phyloP scores from a whole-genome alignment of 352 stramenopile species.

The Globisporangium radiosum region DNA sequence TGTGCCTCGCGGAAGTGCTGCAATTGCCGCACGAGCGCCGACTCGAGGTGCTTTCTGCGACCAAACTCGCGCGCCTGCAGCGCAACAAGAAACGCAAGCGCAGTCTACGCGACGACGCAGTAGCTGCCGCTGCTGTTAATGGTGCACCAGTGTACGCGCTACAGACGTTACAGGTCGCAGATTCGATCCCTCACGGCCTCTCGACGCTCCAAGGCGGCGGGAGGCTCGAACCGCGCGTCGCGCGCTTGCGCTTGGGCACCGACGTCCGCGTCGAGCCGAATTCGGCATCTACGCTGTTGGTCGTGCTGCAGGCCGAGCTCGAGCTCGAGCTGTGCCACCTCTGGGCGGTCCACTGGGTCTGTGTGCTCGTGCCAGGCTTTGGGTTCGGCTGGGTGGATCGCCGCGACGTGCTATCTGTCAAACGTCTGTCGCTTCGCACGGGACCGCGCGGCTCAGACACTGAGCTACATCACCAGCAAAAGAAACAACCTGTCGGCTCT shows the following conservation, averaged over 20 bases:
- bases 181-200: not conserved
- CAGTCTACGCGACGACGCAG: not conserved
- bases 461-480: not conserved
- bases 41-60: not conserved
- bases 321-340: not conserved
- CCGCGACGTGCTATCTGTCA: not conserved
- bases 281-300: not conserved
- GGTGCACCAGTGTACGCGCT: not conserved
- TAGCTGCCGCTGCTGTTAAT: not conserved
- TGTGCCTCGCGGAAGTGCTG: conserved; percentile 1
- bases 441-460: too few relatives aligned
- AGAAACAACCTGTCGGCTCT: not conserved
- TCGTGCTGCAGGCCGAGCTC: not conserved
- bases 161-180: too few relatives aligned
- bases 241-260: not conserved
- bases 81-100: conserved; percentile 6
- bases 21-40: conserved; percentile 1
- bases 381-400: conserved; percentile 7
- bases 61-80: not conserved
- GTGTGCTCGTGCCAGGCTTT: conserved; percentile 5
- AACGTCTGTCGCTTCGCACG: not conserved
- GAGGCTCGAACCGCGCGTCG: not conserved
- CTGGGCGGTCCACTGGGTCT: not conserved
- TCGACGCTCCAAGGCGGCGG: not conserved
- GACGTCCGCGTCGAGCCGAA: not conserved